Percentiles rank a stretch among this genome's conserved stretches.
Evolutionary conservation across 1,284 basidiomycete genomes (phyloP).

Genomic region (Ustilago curta): DNA sequence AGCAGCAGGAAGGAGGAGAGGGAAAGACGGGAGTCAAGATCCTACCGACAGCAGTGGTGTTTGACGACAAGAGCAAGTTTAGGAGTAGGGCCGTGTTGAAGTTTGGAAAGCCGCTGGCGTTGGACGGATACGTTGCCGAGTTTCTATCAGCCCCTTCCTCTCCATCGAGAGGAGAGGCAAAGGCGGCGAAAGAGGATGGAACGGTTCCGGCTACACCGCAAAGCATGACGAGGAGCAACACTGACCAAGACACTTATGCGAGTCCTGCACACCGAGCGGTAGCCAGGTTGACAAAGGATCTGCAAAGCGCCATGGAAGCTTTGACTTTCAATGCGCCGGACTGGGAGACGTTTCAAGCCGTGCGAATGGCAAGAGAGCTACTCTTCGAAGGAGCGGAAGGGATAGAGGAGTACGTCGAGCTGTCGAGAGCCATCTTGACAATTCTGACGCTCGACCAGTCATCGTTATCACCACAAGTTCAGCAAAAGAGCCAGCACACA

Average conservation of each 20-base stretch:
- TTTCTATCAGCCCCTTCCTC: conserved; percentile 73
- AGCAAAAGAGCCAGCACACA: conserved; percentile 12
- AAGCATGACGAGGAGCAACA: conserved; percentile 33
- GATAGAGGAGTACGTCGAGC: conserved; percentile 30
- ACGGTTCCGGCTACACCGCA: conserved; percentile 46
- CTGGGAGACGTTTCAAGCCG: conserved; percentile 88
- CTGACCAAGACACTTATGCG: conserved; percentile 63
- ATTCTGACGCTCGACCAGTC: conserved; percentile 19
- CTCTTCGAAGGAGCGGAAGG: conserved; percentile 74
- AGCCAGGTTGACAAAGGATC: conserved; percentile 82
- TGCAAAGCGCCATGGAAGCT: conserved; percentile 79
- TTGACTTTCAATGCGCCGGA: conserved; percentile 90
- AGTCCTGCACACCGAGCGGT: conserved; percentile 77
- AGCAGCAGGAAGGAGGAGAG: conserved; percentile 3
- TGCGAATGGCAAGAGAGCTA: conserved; percentile 87
- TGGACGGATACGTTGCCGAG: conserved; percentile 80
- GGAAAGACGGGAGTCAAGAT: conserved; percentile 73
- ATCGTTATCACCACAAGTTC: not conserved
- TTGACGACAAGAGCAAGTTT: conserved; percentile 94
- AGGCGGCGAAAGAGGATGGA: conserved; percentile 15
- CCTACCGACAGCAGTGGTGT: conserved; percentile 88
- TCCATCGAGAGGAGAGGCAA: not conserved
- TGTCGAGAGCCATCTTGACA: conserved; percentile 21
- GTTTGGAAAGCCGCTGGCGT: conserved; percentile 82
- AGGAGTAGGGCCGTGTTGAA: conserved; percentile 76